Conservation (phyloP, 345 rosid species). For the thale cress (Arabidopsis thaliana) region DNA sequence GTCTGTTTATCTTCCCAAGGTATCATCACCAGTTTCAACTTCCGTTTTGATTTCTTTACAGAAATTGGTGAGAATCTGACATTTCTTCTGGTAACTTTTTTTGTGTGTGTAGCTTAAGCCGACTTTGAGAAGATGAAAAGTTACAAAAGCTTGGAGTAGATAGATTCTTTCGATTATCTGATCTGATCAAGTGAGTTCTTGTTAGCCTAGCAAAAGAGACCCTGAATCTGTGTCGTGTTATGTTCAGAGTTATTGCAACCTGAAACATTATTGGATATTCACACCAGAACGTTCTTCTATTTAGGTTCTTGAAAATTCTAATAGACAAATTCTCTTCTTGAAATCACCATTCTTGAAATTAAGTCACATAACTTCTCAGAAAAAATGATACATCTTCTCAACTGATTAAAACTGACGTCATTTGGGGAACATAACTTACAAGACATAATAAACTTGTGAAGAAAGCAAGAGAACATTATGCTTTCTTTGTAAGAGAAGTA, state of each 20-base stretch:
- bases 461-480: conserved; percentile 31
- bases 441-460: conserved; percentile 30
- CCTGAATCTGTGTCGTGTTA: conserved; percentile 1
- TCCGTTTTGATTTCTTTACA: not conserved
- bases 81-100: not conserved
- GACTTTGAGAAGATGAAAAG: conserved; percentile 31
- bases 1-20: conserved; percentile 49
- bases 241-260: conserved; percentile 24
- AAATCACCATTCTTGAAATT: not conserved
- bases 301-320: not conserved
- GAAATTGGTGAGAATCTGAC: conserved; percentile 8
- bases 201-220: conserved; percentile 21
- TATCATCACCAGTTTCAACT: conserved; percentile 31
- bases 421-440: not conserved
- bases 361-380: too few species aligned
- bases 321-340: not conserved
- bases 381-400: not conserved
- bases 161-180: conserved; percentile 31
- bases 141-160: conserved; percentile 29
- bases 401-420: conserved; percentile 19
- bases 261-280: conserved; percentile 14
- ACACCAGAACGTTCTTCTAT: not conserved
- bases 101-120: conserved; percentile 31
- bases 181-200: conserved; percentile 8
- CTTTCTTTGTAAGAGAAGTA: conserved; percentile 47